Evolutionary conservation across 768 basidiomycete genomes (phyloP), one percentile per base, ranked within the genome.

Genomic region (Rhizopogon sp.): DNA sequence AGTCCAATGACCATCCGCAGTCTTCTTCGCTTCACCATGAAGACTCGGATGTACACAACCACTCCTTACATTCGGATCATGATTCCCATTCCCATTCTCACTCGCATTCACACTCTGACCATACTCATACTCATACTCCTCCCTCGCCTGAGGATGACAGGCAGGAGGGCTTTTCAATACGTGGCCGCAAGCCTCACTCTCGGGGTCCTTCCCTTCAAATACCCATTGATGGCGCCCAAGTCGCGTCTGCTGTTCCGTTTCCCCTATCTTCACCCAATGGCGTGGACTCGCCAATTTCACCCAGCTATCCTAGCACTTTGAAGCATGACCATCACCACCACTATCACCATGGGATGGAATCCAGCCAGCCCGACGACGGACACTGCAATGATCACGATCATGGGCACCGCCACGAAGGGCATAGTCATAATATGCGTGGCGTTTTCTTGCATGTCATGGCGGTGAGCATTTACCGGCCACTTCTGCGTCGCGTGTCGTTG

Each of bases 391-490:
- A 78, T 45, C 82, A 85, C 66, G 68, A 72, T 3, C 84, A 81
- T 62, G 68, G 71, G 41, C 77, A 77, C 31, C 70, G 74, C 10
- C 88, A 87, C 61, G 88, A 93, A 69, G 88, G 90, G 0, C 93
- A 96, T 64, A 93, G 90, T 70, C 93, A 98, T 69, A 99, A 99
- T 68, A 99, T 99, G 97, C 88, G 94, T 35, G 97, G 97, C 16
- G 94, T 99, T 62, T 99, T 99, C 69, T 72, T 98, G 54, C 96
- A 99, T 66, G 96, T 99, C 45, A 87, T 97, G 86, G 94, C 94
- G 55, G 90, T 91, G 72, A 60, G 84, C 69, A 28, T 52, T 31
- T 49, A 42, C 13, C 20, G n/a, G n/a, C 16, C 20, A 10, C 28
- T 51, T 43, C 16, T 20, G 33, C 39, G 29, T 40, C 5, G 22